Conservation (phyloP, 192 early-diverging fungal species). For the Thamnidium elegans region DNA sequence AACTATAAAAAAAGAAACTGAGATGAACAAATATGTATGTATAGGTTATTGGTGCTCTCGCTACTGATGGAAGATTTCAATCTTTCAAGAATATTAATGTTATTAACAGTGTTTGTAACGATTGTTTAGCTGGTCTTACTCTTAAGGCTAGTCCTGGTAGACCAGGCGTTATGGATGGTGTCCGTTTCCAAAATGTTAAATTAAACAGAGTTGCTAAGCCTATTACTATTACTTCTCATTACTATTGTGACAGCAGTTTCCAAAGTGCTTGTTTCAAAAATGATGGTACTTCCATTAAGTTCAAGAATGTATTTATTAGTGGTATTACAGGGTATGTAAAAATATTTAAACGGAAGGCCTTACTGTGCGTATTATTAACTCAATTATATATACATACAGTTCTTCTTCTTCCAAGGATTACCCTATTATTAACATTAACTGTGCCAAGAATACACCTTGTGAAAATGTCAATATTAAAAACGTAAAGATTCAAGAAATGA, state of each 20-base stretch:
- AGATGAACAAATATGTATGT: no score
- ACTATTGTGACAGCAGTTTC: constrained; percentile 42
- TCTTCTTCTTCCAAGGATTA: no score
- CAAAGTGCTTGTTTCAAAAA: constrained; percentile 30
- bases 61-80: constrained; percentile 3
- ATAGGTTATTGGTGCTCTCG: constrained; percentile 14
- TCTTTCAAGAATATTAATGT: constrained; percentile 42
- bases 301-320: constrained; percentile 39
- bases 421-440: no score
- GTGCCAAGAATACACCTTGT: no score
- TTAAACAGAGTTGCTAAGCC: constrained; percentile 32
- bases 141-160: no score
- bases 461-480: no score
- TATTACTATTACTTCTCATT: constrained; percentile 43
- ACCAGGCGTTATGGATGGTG: no score
- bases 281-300: constrained; percentile 27
- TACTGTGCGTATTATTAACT: no score
- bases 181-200: constrained; percentile 27
- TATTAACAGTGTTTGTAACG: constrained; percentile 23
- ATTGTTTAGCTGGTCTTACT: constrained; percentile 25
- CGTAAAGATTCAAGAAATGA: no score
- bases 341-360: no score
- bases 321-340: constrained; percentile 35
- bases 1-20: no score
- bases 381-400: no score